Conservation (phyloP, 2,329 filamentous ascomycete genomes). For the Claviceps humidiphila region DNA sequence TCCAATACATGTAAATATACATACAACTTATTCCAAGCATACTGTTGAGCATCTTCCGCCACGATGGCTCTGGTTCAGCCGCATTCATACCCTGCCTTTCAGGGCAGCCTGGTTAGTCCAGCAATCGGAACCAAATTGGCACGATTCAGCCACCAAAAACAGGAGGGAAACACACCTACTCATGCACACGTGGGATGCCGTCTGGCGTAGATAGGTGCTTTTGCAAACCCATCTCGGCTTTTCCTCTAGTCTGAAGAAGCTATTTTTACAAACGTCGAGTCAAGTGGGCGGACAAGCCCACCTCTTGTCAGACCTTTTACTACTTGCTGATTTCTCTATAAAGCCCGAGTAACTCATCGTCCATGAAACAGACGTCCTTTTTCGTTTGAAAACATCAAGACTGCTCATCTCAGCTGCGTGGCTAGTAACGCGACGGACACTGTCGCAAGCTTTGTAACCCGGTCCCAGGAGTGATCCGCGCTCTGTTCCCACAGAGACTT, state of each 20-base stretch:
- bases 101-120: too few relatives aligned
- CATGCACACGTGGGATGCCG: not conserved
- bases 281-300: too few relatives aligned
- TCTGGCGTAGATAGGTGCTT: not conserved
- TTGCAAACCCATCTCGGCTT: not conserved
- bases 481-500: not conserved
- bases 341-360: not conserved
- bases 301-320: not conserved
- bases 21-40: not conserved
- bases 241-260: not conserved
- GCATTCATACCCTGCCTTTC: too few relatives aligned
- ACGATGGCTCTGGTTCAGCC: not conserved
- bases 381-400: not conserved
- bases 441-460: not conserved
- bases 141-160: too few relatives aligned
- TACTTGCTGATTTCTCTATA: not conserved
- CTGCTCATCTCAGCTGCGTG: too few relatives aligned
- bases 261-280: too few relatives aligned
- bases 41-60: not conserved
- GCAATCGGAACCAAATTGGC: too few relatives aligned
- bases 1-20: not conserved
- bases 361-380: not conserved
- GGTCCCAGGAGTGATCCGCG: not conserved
- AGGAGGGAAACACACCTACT: not conserved
- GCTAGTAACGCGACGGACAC: not conserved